Base-by-base conservation (phyloP, 352 stramenopile genomes). In the Phytophthora sp. region DNA sequence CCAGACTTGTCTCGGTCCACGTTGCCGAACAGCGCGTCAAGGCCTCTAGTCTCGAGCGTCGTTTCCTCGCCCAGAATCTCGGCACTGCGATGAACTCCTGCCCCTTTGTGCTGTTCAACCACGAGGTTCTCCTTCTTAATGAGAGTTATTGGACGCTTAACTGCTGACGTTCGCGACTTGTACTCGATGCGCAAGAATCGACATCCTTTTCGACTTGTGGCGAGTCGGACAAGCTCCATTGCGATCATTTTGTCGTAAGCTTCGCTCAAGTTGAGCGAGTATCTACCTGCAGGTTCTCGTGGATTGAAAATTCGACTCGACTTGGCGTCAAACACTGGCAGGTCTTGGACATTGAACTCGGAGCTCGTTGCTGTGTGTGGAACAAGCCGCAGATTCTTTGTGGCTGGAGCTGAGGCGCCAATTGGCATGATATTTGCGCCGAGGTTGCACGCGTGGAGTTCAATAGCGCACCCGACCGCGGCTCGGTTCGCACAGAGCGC, bases 161-260 rank as follows among this genome's bases (percentile, higher is more conserved):
- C 24, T 9, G 57, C 49, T 0, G 45, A 58, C 5, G 33, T n/a
- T n/a, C n/a, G 15, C 9, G 67, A 50, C 20, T 85, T 86, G 63
- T 94, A 80, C 29, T 91, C 80, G 4, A 95, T 61, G 8, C 72
- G 67, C 16, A 90, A 33, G 27, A 95, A 94, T 0, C 77, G 76
- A 54, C 86, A 94, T 27, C 85, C 88, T 66, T 93, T 93, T 29
- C 84, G 77, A 8, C 70, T 78, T 24, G 75, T 89, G 4, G 89
- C 81, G 3, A 96, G 71, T 2, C 85, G 84, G n/a, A 91, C 60
- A 11, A 96, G 75, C 52, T 93, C 84, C 52, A 80, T 83, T 1
- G 72, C 67, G 42, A 96, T 89, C 77, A 90, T 94, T 62, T 81
- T 80, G 54, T 92, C 87, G 53, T 94, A 96, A 1, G 89, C 79